These are phyloP conservation scores for Mucor mucedo DNA, from an alignment of 371 early-diverging fungal species.

Conservation along the genomic window DNA sequence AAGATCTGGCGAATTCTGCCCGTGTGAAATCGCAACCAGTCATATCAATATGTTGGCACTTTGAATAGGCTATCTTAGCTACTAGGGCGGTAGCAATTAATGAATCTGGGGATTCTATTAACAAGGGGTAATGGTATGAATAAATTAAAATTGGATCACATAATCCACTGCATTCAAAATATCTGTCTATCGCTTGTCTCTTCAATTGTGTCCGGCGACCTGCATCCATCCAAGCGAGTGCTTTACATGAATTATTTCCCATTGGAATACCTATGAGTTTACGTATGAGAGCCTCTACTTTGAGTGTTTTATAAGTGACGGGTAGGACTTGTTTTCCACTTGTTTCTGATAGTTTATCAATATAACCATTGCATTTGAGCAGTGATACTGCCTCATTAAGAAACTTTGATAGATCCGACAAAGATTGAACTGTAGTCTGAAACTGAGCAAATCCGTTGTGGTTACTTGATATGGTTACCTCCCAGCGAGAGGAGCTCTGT, in stretches of 20 bases:
- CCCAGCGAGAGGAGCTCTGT: constrained; percentile 1
- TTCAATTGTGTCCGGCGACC: constrained; percentile 4
- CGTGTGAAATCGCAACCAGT: constrained; percentile 16
- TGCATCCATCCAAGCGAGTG: neutral
- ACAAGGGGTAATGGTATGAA: constrained; percentile 24
- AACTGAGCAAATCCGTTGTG: constrained; percentile 16
- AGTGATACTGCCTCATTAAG: constrained; percentile 11
- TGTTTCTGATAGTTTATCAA: neutral
- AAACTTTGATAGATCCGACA: constrained; percentile 24
- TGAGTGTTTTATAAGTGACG: constrained; percentile 10
- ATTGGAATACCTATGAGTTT: neutral
- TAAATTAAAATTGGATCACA: constrained; percentile 30
- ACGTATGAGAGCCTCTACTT: constrained; percentile 5
- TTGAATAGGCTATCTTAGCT: constrained; percentile 19
- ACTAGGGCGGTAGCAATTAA: constrained; percentile 31
- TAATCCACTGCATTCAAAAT: constrained; percentile 29
- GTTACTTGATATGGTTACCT: constrained; percentile 11
- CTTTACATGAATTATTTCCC: neutral
- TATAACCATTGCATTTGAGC: neutral
- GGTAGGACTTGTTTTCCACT: constrained; percentile 1
- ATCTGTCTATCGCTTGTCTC: constrained; percentile 21
- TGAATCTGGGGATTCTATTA: constrained; percentile 19
- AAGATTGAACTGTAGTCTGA: constrained; percentile 16
- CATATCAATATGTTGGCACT: constrained; percentile 31
- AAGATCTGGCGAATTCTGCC: constrained; percentile 21